phyloP scores from a whole-genome alignment of 2,329 filamentous ascomycete species.

The Penicillium hesseltinei region DNA sequence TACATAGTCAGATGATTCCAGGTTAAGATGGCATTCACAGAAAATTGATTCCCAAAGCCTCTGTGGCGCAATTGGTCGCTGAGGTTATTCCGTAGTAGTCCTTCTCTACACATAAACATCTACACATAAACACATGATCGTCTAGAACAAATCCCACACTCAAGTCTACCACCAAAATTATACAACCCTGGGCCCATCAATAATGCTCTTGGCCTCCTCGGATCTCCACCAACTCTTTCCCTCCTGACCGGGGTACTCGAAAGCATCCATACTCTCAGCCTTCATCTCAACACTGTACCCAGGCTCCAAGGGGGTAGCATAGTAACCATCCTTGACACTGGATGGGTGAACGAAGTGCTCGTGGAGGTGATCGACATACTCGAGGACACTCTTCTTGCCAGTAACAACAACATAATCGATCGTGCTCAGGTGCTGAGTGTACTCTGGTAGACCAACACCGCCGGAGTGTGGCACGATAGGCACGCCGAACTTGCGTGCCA shows the following conservation, averaged over 20 bases:
- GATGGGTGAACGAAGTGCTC: conserved; percentile 87
- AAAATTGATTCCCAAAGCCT: too few species aligned
- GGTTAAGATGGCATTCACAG: too few species aligned
- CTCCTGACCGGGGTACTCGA: conserved; percentile 70
- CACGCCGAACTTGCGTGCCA: conserved; percentile 67
- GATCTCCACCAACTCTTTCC: conserved; percentile 83
- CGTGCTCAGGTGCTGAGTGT: conserved; percentile 87
- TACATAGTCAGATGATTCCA: too few species aligned
- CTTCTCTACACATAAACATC: too few species aligned
- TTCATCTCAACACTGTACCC: conserved; percentile 96
- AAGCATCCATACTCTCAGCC: conserved; percentile 78
- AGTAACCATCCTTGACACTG: conserved; percentile 79
- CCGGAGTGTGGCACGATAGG: conserved; percentile 88
- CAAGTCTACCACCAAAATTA: conserved; percentile 8
- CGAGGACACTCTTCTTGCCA: conserved; percentile 76
- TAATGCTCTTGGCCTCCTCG: conserved; percentile 72
- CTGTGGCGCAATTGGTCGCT: too few species aligned
- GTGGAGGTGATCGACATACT: conserved; percentile 91
- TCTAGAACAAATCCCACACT: conserved; percentile 1
- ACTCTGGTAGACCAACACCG: conserved; percentile 86
- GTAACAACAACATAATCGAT: conserved; percentile 89
- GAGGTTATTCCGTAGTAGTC: too few species aligned
- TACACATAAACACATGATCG: not conserved
- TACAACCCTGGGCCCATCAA: conserved; percentile 54
- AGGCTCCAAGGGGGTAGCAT: conserved; percentile 76